These are phyloP conservation scores for Penicillium verrucosum DNA, from an alignment of 2,329 filamentous ascomycete species.

Conservation along the genomic window DNA sequence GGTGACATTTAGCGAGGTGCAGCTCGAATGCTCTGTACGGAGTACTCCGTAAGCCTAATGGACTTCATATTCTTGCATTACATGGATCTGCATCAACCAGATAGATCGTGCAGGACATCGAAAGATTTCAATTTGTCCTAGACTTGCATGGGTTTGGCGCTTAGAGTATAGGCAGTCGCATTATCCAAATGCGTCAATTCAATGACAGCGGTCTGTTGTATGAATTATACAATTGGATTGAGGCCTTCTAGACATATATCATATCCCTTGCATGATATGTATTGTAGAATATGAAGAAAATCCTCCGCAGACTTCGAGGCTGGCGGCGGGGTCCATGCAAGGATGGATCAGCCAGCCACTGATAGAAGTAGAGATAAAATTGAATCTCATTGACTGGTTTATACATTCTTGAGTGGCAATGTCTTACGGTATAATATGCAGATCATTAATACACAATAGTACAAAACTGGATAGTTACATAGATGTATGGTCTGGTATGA, in stretches of 20 bases:
- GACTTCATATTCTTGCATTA: background rate
- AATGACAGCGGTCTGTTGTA: background rate
- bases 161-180: background rate
- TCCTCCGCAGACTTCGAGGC: background rate
- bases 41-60: background rate
- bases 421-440: background rate
- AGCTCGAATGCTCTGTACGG: background rate
- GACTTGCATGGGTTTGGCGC: background rate
- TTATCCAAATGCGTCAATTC: background rate
- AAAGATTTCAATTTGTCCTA: background rate
- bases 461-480: background rate
- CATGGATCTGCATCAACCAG: background rate
- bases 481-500: background rate
- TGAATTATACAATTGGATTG: background rate
- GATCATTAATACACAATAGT: background rate
- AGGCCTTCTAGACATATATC: too few relatives aligned
- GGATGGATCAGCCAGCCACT: constrained; percentile 6
- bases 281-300: background rate
- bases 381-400: background rate
- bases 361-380: background rate
- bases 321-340: background rate
- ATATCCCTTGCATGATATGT: background rate
- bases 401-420: background rate
- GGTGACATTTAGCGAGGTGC: background rate
- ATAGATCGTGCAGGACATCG: background rate